Evolutionary conservation across 345 rosid species (phyloP), one percentile per base, ranked within the genome.

Genomic region (Schrenkiella parvula): DNA sequence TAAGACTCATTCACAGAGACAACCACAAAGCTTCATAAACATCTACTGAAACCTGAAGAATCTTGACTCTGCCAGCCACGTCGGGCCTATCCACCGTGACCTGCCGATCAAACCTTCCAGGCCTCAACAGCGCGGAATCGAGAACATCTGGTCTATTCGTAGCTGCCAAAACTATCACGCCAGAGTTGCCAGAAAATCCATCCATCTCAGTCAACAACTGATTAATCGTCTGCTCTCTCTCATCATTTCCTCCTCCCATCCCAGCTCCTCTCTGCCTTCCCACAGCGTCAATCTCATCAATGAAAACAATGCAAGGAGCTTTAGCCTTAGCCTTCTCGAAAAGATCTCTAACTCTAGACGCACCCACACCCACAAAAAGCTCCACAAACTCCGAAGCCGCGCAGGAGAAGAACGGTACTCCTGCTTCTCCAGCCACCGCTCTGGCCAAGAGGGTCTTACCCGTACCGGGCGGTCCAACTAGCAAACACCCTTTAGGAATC

Each of bases 201-300:
- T 93, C 98, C 97, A 93, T 93, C 72, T 93, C 98, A 2, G 96
- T 90, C 79, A 93, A 51, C 57, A 89, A 60, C 86, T 89, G 93
- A 73, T 90, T 88, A 55, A 90, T 87, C 0, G 97, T 90, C 79
- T 90, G 97, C 69, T 93, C 98, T 23, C 93, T 90, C 82, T 93
- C 97, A 67, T 93, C 97, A 66, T 90, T 90, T 58, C 97, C 98
- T 47, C 97, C 98, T 57, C 97, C 97, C 53, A 87, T 82, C 12
- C 97, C 98, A 10, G 96, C 95, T 71, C 98, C 98, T 78, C 98
- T 87, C 80, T 93, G 95, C 78, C 98, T 83, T 42, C 93, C 95
- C 14, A 91, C 98, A 3, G 90, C 98, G 58, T 86, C 96, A 78
- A 93, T 93, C 74, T 93, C 98, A 81, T 93, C 96, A 4, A 89